A percentile compares a stretch with the other conserved stretches of the same genome.
These are phyloP conservation scores for Alternaria consortialis DNA, from an alignment of 2,329 filamentous ascomycete species.

Conservation along the genomic window DNA sequence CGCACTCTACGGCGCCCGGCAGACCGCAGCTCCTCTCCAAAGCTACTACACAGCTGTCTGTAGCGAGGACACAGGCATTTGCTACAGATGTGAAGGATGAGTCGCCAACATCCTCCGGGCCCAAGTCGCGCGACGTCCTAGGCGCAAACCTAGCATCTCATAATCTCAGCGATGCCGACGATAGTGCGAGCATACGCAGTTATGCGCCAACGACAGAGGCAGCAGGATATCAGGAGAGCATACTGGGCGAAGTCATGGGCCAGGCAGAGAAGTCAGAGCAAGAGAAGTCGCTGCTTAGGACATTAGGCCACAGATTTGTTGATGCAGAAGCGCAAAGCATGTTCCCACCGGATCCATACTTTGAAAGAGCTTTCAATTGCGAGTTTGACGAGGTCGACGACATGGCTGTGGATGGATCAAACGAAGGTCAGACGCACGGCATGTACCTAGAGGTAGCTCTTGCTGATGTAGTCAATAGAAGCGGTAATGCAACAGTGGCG, in stretches of 20 bases:
- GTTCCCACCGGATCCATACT: slow-evolving; percentile 56
- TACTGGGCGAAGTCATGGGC: slow-evolving; percentile 76
- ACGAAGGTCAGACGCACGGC: slow-evolving; percentile 65
- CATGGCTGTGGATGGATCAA: slow-evolving; percentile 61
- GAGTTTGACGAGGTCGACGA: slow-evolving; percentile 83
- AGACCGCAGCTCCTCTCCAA: slow-evolving; percentile 63
- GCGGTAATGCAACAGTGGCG: slow-evolving; percentile 78
- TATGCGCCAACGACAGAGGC: slow-evolving; percentile 70
- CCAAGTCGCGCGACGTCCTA: slow-evolving; percentile 51
- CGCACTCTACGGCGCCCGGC: slow-evolving; percentile 53
- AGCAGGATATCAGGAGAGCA: slow-evolving; percentile 79
- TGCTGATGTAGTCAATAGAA: slow-evolving; percentile 50
- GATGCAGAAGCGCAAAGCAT: slow-evolving; percentile 63
- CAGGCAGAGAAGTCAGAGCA: slow-evolving; percentile 67
- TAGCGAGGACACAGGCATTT: slow-evolving; percentile 79
- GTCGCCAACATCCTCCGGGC: slow-evolving; percentile 41
- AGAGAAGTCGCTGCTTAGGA: slow-evolving; percentile 73
- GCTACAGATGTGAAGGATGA: slow-evolving; percentile 60
- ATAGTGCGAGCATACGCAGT: slow-evolving; percentile 72
- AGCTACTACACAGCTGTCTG: slow-evolving; percentile 85
- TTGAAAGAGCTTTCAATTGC: slow-evolving; percentile 72
- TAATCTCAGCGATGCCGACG: slow-evolving; percentile 66
- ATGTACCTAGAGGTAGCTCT: slow-evolving; percentile 24
- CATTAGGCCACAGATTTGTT: slow-evolving; percentile 68
- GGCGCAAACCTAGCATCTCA: slow-evolving; percentile 53